Evolutionary conservation across 306 rosid species (phyloP), one percentile per base, ranked within the genome.

Genomic region (Dalbergia cultrata): DNA sequence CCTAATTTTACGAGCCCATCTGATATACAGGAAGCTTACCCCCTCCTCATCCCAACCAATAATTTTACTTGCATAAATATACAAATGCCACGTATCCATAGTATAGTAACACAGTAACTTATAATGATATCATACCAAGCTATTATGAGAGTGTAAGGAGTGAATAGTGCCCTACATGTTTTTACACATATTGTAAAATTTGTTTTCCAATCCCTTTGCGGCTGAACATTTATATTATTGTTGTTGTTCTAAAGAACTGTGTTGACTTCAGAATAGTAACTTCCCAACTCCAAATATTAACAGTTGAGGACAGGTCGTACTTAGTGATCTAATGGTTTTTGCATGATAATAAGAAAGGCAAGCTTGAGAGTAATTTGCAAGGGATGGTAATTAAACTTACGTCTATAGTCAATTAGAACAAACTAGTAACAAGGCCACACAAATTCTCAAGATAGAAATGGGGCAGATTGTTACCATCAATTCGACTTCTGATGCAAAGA

Each of bases 51-150:
- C 31, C 22, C 44, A 18, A 56, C 11, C 19, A 16, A 43, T 13
- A 6, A 53, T 53, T 44, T 66, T n/a, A 3, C 71, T 69, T 34
- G 76, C 53, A 44, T 12, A 68, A 76, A 31, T 70, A 70, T 13
- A 37, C 16, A 13, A 9, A 50, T 35, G 12, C 33, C 37, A 69
- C 22, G 74, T 17, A 13, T 62, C 33, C 53, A 11, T 62, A 19
- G 50, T 39, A 67, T 71, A 16, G 45, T 39, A 19, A 21, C 26
- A 33, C 22, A 9, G 57, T 37, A 12, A 56, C 34, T 44, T 33
- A 14, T 66, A 67, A 76, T 71, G 73, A 76, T 65, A 26, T 26
- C 72, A 64, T 57, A 69, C 31, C 72, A 63, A 70, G 54, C 66
- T 41, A 66, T 64, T 75, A 9, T 34, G 12, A 0, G 8, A 47